Percentiles rank a stretch among this genome's conserved stretches.
phyloP scores from a whole-genome alignment of 2,329 filamentous ascomycete genomes.

The Neofusicoccum ribis region DNA sequence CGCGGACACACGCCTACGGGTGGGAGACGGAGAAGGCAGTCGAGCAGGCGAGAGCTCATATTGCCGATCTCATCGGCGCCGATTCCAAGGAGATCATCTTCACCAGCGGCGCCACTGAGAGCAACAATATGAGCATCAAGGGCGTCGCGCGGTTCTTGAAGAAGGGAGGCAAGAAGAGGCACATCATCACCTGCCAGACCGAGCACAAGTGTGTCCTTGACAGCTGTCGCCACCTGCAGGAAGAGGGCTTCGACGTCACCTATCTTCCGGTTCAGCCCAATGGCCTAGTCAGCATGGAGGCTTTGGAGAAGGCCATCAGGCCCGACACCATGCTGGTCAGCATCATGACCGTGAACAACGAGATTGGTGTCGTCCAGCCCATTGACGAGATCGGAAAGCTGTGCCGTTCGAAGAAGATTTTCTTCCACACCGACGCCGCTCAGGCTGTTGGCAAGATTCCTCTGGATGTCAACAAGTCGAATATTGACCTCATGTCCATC shows the following conservation, averaged over 20 bases:
- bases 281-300: slow-evolving; percentile 80
- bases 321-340: slow-evolving; percentile 91
- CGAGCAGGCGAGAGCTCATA: slow-evolving; percentile 79
- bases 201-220: slow-evolving; percentile 99
- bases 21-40: slow-evolving; percentile 97
- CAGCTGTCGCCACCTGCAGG: slow-evolving; percentile 93
- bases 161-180: slow-evolving; percentile 91
- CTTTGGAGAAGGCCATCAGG: slow-evolving; percentile 84
- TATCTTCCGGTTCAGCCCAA: slow-evolving; percentile 88
- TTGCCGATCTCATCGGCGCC: slow-evolving; percentile 86
- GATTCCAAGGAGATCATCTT: slow-evolving; percentile 99
- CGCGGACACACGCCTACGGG: slow-evolving; percentile 93
- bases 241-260: slow-evolving; percentile 95
- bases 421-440: slow-evolving; percentile 96
- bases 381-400: slow-evolving; percentile 90
- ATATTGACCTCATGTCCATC: slow-evolving; percentile 97
- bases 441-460: slow-evolving; percentile 99
- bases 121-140: slow-evolving; percentile 99
- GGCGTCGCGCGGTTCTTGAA: slow-evolving; percentile 96
- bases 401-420: slow-evolving; percentile 88
- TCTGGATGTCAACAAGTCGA: slow-evolving; percentile 95
- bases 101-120: slow-evolving; percentile 96
- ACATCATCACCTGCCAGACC: slow-evolving; percentile 95
- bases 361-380: slow-evolving; percentile 98
- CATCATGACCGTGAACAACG: slow-evolving; percentile 99